Base-by-base conservation (phyloP, 1,139 yeast genomes). In the Torulaspora pretoriensis region DNA sequence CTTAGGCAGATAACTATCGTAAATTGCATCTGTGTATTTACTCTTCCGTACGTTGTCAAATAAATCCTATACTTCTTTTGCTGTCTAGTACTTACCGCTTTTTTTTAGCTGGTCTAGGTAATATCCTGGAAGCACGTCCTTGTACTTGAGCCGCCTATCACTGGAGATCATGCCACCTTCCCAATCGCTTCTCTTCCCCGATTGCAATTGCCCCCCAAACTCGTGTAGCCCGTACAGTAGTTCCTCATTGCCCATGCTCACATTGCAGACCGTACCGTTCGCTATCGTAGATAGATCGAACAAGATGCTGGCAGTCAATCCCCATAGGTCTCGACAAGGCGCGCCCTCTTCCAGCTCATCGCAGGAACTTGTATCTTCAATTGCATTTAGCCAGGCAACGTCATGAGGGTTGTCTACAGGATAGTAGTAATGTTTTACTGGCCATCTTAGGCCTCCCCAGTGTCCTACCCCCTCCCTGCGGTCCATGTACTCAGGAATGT, bases 231-330 rank as follows among this genome's bases (percentile, higher is more conserved):
- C 75, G 63, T 77, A 71, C 31, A 83, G 80, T 51, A 83, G 64
- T 50, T 80, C 84, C 59, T 83, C 90, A 53, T 83, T 83, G 1
- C 88, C 89, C 50, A 76, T 61, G 38, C 51, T 44, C 35, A 49
- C 45, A 10, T 38, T 32, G 1, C 45, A 28, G 10, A 46, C 40
- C 7, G 45, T 38, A 14, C 59, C 69, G 51, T 74, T 77, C 1
- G 78, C 74, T 4, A 86, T 69, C 44, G 77, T 73, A 4, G 95
- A 89, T 28, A 85, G 64, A 60, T 89, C 96, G 53, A 82, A 84
- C 10, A 89, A 65, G 7, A 89, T 86, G 56, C 86, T 84, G 3
- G 96, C 96, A 0, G 96, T 89, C 38, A 89, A 67, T 0, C 97
- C 96, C 97, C 96, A 89, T 3, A 89, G 86, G 56, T 84, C 86